These are phyloP conservation scores for Leccinum obscurum DNA, from an alignment of 768 basidiomycete species.

Conservation along the genomic window DNA sequence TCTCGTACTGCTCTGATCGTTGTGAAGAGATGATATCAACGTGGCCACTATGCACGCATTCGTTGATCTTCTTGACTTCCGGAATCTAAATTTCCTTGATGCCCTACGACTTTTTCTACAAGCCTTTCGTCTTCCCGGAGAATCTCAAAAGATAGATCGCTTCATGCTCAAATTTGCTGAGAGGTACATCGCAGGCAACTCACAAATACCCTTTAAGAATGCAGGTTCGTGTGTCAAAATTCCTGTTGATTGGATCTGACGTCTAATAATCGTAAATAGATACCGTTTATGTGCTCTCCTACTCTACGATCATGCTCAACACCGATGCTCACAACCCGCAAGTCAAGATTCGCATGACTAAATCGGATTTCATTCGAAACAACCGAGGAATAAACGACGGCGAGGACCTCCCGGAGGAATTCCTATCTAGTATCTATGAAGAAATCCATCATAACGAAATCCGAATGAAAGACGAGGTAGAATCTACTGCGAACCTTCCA, in stretches of 20 bases:
- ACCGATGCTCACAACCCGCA: constrained; percentile 97
- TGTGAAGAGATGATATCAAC: constrained; percentile 77
- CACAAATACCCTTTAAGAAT: constrained; percentile 85
- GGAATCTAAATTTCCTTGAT: constrained; percentile 78
- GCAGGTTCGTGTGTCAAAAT: constrained; percentile 60
- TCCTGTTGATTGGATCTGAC: constrained; percentile 10
- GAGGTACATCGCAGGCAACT: constrained; percentile 88
- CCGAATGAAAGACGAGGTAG: constrained; percentile 97
- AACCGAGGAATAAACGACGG: constrained; percentile 96
- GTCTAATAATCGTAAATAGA: constrained; percentile 45
- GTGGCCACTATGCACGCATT: constrained; percentile 97
- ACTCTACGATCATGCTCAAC: constrained; percentile 94
- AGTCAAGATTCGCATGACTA: constrained; percentile 93
- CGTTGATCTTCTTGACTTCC: constrained; percentile 90
- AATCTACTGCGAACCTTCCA: constrained; percentile 46
- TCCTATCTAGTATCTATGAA: constrained; percentile 77
- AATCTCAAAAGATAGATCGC: constrained; percentile 97
- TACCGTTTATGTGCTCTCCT: constrained; percentile 92
- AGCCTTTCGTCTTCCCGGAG: constrained; percentile 94
- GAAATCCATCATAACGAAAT: constrained; percentile 93
- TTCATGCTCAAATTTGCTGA: constrained; percentile 99
- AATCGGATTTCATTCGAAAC: constrained; percentile 88
- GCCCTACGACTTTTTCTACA: constrained; percentile 90
- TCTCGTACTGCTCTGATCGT: constrained; percentile 5
- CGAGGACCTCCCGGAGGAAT: constrained; percentile 83